Conservation (phyloP, 108 stramenopile genomes). For the Nitzschia sp. region DNA sequence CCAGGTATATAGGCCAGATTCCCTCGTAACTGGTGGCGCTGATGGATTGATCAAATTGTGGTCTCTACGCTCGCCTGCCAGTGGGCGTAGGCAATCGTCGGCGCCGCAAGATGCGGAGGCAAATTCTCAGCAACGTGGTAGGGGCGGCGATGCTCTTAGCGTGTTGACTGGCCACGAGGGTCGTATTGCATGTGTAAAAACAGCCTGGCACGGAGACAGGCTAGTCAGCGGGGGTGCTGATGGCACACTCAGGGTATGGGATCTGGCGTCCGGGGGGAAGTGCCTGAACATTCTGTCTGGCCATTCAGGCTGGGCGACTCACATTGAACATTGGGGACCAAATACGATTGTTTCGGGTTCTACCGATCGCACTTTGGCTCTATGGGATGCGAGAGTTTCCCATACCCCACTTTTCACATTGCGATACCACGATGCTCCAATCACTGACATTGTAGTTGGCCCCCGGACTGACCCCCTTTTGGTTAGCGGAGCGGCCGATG, state of each 20-base stretch:
- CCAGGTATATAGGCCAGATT: conserved; percentile 79
- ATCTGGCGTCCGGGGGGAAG: conserved; percentile 57
- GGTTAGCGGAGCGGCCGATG: conserved; percentile 81
- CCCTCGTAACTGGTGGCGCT: conserved; percentile 80
- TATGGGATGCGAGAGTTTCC: conserved; percentile 83
- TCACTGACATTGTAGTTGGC: conserved; percentile 78
- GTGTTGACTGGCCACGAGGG: conserved; percentile 77
- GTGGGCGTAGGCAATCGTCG: conserved; percentile 5
- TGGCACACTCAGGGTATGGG: conserved; percentile 80
- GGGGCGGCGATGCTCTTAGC: conserved; percentile 68
- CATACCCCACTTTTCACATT: conserved; percentile 71
- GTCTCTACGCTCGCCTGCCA: conserved; percentile 59
- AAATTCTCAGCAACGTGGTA: conserved; percentile 9
- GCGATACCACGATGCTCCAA: conserved; percentile 71
- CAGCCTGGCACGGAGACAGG: conserved; percentile 90
- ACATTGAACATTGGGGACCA: conserved; percentile 81
- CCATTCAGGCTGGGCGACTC: conserved; percentile 83
- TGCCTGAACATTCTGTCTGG: conserved; percentile 64
- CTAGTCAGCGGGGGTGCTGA: conserved; percentile 82
- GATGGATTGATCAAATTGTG: conserved; percentile 89
- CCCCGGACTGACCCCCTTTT: conserved; percentile 76
- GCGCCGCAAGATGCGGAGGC: conserved; percentile 3
- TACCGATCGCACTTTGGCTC: conserved; percentile 76
- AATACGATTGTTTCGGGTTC: conserved; percentile 86
- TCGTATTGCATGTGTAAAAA: conserved; percentile 71